phyloP scores from a whole-genome alignment of 2,329 filamentous ascomycete species.

The Venturia pyrina region DNA sequence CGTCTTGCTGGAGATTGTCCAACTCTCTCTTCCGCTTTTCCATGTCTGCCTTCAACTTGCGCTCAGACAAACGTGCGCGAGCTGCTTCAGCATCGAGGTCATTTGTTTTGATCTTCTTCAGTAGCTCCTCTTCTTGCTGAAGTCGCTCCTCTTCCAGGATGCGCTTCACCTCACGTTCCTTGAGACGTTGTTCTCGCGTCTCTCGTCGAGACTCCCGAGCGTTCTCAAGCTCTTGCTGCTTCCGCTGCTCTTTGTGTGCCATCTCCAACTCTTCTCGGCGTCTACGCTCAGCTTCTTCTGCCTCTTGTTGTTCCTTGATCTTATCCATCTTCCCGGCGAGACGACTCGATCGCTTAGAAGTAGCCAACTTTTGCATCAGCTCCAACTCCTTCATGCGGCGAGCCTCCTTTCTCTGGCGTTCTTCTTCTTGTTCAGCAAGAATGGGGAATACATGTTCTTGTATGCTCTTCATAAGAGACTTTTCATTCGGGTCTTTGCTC shows the following conservation, averaged over 20 bases:
- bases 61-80: slow-evolving; percentile 60
- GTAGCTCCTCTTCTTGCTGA: slow-evolving; percentile 61
- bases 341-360: slow-evolving; percentile 85
- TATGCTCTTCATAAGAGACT: slow-evolving; percentile 60
- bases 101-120: slow-evolving; percentile 23
- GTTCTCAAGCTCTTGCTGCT: slow-evolving; percentile 55
- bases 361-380: slow-evolving; percentile 77
- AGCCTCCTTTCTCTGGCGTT: slow-evolving; percentile 59
- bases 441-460: slow-evolving; percentile 73
- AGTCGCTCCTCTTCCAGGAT: slow-evolving; percentile 78
- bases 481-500: slow-evolving; percentile 77
- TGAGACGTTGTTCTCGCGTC: slow-evolving; percentile 76
- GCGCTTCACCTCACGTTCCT: slow-evolving; percentile 75
- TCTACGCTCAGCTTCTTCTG: slow-evolving; percentile 59
- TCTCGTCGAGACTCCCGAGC: slow-evolving; percentile 71
- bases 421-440: slow-evolving; percentile 64
- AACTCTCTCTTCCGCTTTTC: slow-evolving; percentile 70
- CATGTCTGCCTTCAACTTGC: slow-evolving; percentile 72
- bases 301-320: slow-evolving; percentile 62
- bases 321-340: slow-evolving; percentile 74
- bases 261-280: slow-evolving; percentile 53
- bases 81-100: slow-evolving; percentile 25
- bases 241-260: slow-evolving; percentile 49
- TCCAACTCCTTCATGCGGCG: slow-evolving; percentile 72
- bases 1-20: slow-evolving; percentile 61